phyloP scores from a whole-genome alignment of 1,139 yeast species.

The Barnettozyma hawaiiensis region DNA sequence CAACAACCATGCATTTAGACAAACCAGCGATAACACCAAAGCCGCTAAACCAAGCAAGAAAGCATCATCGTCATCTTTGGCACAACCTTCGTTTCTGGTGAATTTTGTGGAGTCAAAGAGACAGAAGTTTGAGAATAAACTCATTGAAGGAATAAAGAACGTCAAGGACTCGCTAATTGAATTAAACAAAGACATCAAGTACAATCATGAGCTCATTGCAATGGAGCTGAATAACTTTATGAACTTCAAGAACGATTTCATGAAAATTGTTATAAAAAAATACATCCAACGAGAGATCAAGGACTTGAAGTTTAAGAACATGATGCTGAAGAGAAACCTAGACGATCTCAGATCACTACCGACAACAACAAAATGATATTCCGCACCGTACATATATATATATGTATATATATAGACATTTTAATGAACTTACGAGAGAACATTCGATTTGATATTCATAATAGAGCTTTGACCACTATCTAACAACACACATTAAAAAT shows the following conservation, averaged over 20 bases:
- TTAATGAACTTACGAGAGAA: neutral
- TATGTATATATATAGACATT: neutral
- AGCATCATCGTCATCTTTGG: neutral
- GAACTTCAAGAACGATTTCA: constrained; percentile 41
- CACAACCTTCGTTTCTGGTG: constrained; percentile 24
- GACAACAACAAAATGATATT: neutral
- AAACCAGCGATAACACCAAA: neutral
- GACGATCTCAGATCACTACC: constrained; percentile 13
- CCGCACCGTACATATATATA: too few relatives aligned
- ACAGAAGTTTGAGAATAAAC: constrained; percentile 30
- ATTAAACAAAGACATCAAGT: constrained; percentile 31
- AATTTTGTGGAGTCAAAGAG: constrained; percentile 37
- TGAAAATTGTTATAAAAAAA: constrained; percentile 35
- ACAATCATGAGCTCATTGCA: constrained; percentile 55
- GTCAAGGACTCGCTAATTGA: constrained; percentile 24
- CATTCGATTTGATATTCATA: neutral
- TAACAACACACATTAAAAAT: neutral
- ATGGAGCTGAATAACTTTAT: constrained; percentile 56
- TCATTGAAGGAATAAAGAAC: constrained; percentile 27
- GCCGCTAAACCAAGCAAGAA: neutral
- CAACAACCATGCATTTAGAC: constrained; percentile 7
- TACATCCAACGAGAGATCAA: constrained; percentile 29
- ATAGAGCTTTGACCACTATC: neutral
- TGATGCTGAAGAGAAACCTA: constrained; percentile 17
- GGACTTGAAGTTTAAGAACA: constrained; percentile 23